Evolutionary conservation across 225 moss, liverwort and hornwort genomes (phyloP).

Genomic region (Thuidium tamariscinum): DNA sequence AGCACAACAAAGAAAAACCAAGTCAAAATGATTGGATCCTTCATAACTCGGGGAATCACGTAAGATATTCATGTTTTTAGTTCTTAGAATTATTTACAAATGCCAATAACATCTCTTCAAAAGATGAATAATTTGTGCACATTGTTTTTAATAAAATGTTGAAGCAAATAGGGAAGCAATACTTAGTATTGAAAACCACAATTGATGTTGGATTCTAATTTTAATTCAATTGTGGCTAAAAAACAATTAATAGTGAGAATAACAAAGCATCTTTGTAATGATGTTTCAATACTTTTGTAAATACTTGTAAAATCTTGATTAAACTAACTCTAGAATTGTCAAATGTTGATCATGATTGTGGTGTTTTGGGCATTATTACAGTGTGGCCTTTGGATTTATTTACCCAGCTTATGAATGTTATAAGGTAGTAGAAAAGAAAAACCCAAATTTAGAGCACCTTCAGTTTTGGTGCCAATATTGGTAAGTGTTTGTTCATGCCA

Average conservation of each 20-base stretch:
- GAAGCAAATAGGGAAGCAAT: not conserved
- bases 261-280: not conserved
- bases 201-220: not conserved
- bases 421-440: conserved; percentile 70
- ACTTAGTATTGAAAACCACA: not conserved
- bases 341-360: not conserved
- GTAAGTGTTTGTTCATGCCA: not conserved
- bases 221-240: too few species aligned
- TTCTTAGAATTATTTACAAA: not conserved
- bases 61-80: conserved; percentile 6
- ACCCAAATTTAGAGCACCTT: conserved; percentile 43
- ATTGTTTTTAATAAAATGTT: not conserved
- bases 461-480: conserved; percentile 95
- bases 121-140: not conserved
- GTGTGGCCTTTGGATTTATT: conserved; percentile 65
- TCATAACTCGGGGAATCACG: conserved; percentile 66
- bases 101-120: not conserved
- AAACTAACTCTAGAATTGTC: not conserved
- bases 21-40: conserved; percentile 64
- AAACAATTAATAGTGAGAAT: not conserved
- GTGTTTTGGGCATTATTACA: conserved; percentile 2
- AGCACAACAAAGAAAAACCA: not conserved
- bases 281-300: not conserved
- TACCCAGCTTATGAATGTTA: conserved; percentile 93
- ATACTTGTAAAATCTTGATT: not conserved